Base-by-base conservation (phyloP, 768 basidiomycete genomes). In the Arthromyces matolae region DNA sequence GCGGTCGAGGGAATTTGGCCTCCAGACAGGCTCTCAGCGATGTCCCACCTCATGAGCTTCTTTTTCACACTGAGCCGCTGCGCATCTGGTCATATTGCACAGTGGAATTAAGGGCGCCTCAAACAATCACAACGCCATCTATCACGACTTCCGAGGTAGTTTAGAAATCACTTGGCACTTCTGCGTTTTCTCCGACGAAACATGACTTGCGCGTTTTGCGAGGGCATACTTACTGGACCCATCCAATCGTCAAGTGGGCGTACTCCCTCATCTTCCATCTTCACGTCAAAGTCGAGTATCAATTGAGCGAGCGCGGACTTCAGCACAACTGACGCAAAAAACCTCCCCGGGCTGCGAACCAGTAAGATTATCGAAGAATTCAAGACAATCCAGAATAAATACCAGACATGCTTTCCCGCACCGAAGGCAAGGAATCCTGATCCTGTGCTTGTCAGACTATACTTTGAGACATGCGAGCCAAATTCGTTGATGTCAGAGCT, bases 271-370 rank as follows among this genome's bases (percentile, higher is more conserved):
- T 55, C 31, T 29, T 63, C 64, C 35, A 67, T 52, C 46, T 68
- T 71, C 38, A 78, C 51, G 51, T 73, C 73, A 49, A 70, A 75
- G 36, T 65, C 62, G 44, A 60, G 32, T 18, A 79, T 52, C 16
- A 73, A 51, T 29, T 75, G 64, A 0, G 76, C 73, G 33, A 80
- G 45, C 64, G 78, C 70, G 0, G 65, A 48, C 53, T 79, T 78
- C 22, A 78, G 37, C 50, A 71, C 70, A 5, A 49, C 57, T 0
- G 71, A 64, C 2, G 71, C 73, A 49, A 78, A 74, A 57, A 73
- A 75, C 1, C 76, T 66, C 16, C 74, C 68, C 5, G 71, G 68
- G 37, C 65, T 55, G 31, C 56, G 40, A 10, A n/a, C 28, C 1
- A 13, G 8, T 22, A 4, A 35, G 3, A 13, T 35, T n/a, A 41